Conservation (phyloP, 306 rosid genomes). For the Vigna nakashimae region DNA sequence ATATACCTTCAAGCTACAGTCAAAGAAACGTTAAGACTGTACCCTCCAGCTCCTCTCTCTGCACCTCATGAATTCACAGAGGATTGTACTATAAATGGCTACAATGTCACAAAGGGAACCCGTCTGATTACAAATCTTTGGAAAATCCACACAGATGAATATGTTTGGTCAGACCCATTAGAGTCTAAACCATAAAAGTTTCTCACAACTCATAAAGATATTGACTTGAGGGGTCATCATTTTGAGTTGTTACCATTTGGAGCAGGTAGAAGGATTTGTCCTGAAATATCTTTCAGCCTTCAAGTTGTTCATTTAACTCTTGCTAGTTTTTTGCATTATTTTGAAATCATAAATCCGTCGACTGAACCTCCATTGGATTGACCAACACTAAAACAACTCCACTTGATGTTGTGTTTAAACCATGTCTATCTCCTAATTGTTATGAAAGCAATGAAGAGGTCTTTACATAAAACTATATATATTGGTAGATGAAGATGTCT, state of each 20-base stretch:
- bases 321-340: conserved; percentile 28
- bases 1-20: conserved; percentile 38
- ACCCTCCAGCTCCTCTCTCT: not conserved
- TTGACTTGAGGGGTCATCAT: conserved; percentile 39
- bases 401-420: conserved; percentile 7
- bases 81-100: conserved; percentile 23
- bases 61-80: conserved; percentile 21
- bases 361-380: not conserved
- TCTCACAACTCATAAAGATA: conserved; percentile 35
- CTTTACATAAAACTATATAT: too few species aligned
- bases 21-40: conserved; percentile 36
- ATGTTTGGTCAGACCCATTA: conserved; percentile 35
- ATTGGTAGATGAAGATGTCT: too few species aligned
- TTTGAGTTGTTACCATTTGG: conserved; percentile 47
- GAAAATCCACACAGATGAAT: conserved; percentile 30
- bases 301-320: not conserved
- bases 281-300: conserved; percentile 24
- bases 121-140: conserved; percentile 32
- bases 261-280: conserved; percentile 41
- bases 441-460: not conserved
- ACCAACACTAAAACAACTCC: conserved; percentile 31
- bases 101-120: conserved; percentile 28
- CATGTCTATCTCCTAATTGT: not conserved
- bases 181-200: conserved; percentile 46
- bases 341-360: conserved; percentile 16